These are phyloP conservation scores for Bimuria novae-zelandiae DNA, from an alignment of 2,329 filamentous ascomycete genomes.

Conservation along the genomic window DNA sequence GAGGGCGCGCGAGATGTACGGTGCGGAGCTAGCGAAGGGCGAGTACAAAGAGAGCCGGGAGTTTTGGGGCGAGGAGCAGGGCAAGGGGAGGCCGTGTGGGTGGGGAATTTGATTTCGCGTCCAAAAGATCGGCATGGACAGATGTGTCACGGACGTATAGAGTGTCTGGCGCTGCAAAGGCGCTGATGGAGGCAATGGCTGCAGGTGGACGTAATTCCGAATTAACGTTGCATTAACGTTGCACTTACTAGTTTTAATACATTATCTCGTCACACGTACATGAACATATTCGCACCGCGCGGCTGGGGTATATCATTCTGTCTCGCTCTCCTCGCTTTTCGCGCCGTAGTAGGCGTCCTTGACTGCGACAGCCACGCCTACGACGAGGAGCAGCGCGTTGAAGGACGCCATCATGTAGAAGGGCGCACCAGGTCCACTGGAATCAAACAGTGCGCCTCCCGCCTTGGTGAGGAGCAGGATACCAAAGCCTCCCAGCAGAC, in stretches of 20 bases:
- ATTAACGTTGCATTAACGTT: neutral
- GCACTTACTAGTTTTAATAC: too few species aligned
- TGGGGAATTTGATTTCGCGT: too few species aligned
- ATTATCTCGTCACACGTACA: neutral
- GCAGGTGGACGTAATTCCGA: too few species aligned
- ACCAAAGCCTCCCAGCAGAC: slow-evolving; percentile 83
- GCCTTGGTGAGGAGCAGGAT: slow-evolving; percentile 91
- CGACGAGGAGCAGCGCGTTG: slow-evolving; percentile 72
- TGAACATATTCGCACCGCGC: neutral
- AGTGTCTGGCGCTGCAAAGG: too few species aligned
- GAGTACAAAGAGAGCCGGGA: slow-evolving; percentile 43
- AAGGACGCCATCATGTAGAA: slow-evolving; percentile 95
- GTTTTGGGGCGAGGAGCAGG: slow-evolving; percentile 48
- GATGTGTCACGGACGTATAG: too few species aligned
- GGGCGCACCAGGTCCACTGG: slow-evolving; percentile 72
- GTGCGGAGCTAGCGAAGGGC: slow-evolving; percentile 43
- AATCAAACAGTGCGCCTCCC: slow-evolving; percentile 85
- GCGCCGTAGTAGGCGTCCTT: slow-evolving; percentile 9
- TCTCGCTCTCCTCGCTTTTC: slow-evolving; percentile 1
- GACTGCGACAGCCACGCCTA: slow-evolving; percentile 27
- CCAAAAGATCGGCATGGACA: too few species aligned
- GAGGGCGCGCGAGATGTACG: slow-evolving; percentile 41
- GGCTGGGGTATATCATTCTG: neutral
- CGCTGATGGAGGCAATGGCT: too few species aligned
- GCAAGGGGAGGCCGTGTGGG: slow-evolving; percentile 35